A percentile compares a stretch with the other conserved stretches of the same genome.
phyloP scores from a whole-genome alignment of 169 alveolate species.

The Eimeria mitis region DNA sequence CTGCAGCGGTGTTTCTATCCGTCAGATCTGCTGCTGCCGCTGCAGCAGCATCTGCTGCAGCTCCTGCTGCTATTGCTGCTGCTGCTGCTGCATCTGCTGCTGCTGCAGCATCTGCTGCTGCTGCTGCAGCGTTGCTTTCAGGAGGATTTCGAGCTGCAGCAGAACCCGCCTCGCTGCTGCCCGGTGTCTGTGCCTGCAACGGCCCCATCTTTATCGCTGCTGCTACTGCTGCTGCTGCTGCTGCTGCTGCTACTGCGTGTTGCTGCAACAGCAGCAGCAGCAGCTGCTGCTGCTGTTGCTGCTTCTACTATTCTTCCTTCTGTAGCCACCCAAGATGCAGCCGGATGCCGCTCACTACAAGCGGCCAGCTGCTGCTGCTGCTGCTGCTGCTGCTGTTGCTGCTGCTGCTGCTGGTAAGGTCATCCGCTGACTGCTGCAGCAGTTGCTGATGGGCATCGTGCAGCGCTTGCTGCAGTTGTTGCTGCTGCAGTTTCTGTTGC shows the following conservation, averaged over 20 bases:
- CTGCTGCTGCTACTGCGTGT: constrained; percentile 3
- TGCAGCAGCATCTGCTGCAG: neutral
- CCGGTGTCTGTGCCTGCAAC: neutral
- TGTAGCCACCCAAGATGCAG: too few species aligned
- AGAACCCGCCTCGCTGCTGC: neutral
- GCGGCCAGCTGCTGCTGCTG: constrained; percentile 10
- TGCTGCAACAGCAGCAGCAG: neutral
- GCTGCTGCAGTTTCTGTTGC: neutral
- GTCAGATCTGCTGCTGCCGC: neutral
- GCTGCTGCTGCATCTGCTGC: neutral
- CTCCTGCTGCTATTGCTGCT: neutral
- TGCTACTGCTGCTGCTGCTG: neutral
- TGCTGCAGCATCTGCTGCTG: neutral
- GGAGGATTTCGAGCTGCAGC: neutral
- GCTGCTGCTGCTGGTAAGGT: neutral
- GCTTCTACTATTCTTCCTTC: neutral
- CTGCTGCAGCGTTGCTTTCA: neutral
- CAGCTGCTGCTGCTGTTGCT: too few species aligned
- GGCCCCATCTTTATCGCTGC: neutral
- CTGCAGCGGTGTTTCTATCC: neutral
- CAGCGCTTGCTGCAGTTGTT: neutral
- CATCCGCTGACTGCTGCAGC: neutral
- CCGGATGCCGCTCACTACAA: too few species aligned
- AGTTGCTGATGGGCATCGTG: neutral
- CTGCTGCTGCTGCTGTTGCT: neutral